Percentiles rank a stretch among this genome's conserved stretches.
Conservation (phyloP, 106 monocot genomes). For the Dendrobium officinale region DNA sequence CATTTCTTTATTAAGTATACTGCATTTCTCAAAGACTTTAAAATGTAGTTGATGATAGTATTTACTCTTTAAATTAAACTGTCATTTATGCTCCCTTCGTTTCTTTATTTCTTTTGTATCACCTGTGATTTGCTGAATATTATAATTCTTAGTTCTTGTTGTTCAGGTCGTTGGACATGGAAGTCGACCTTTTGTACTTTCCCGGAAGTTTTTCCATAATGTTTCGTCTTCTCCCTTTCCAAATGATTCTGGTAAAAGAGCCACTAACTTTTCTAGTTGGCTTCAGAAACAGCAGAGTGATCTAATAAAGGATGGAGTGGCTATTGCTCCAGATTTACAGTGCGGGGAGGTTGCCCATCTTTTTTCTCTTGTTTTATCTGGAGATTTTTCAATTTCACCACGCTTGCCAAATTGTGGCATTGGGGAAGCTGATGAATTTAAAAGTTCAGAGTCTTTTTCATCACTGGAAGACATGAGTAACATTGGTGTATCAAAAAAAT, state of each 20-base stretch:
- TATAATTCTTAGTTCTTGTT: not conserved
- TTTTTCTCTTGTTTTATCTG: slow-evolving; percentile 68
- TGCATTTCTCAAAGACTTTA: not conserved
- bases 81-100: not conserved
- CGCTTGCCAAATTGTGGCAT: slow-evolving; percentile 67
- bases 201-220: slow-evolving; percentile 51
- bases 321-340: slow-evolving; percentile 50
- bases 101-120: not conserved
- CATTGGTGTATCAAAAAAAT: slow-evolving; percentile 10
- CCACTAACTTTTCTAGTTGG: slow-evolving; percentile 52
- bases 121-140: not conserved
- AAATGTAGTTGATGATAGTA: not conserved
- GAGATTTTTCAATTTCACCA: slow-evolving; percentile 49
- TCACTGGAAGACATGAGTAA: slow-evolving; percentile 4
- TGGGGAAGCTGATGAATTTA: slow-evolving; percentile 66
- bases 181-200: slow-evolving; percentile 57
- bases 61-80: not conserved
- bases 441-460: slow-evolving; percentile 9
- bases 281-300: slow-evolving; percentile 41
- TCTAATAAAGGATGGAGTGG: slow-evolving; percentile 33
- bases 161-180: slow-evolving; percentile 65
- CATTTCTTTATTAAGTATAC: not conserved
- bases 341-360: slow-evolving; percentile 86
- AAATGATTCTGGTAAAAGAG: slow-evolving; percentile 75
- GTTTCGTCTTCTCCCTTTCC: slow-evolving; percentile 83